These are phyloP conservation scores for Tetrahymena elliotti DNA, from an alignment of 73 alveolate species.

Conservation along the genomic window DNA sequence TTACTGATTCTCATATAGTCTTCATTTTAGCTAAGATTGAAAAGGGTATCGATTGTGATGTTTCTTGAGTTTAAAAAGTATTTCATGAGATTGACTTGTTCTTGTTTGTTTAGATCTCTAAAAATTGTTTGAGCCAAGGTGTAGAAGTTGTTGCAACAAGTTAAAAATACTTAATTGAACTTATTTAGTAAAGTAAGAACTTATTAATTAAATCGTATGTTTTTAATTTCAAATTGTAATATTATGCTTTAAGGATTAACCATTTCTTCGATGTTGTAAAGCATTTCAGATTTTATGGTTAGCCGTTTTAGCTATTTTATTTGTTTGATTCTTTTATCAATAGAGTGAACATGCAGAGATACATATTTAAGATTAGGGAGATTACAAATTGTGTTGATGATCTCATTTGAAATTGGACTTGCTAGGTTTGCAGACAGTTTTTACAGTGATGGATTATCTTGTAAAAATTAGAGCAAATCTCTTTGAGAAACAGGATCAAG, in stretches of 20 bases:
- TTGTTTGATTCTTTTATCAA: neutral
- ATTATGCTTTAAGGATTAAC: neutral
- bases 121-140: neutral
- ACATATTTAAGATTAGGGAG: neutral
- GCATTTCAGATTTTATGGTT: neutral
- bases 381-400: neutral
- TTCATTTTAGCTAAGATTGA: neutral
- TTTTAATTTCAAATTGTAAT: neutral
- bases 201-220: neutral
- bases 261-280: neutral
- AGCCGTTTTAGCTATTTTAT: neutral
- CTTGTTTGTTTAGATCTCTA: neutral
- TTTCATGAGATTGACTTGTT: neutral
- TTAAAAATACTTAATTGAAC: neutral
- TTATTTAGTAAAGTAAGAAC: neutral
- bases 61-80: neutral
- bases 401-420: neutral
- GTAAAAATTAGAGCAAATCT: neutral
- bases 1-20: neutral
- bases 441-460: neutral
- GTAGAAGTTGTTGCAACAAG: neutral
- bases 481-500: neutral
- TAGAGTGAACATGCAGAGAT: neutral
- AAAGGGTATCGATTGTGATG: neutral
- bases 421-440: neutral